Evolutionary conservation across 495 filamentous ascomycete species (phyloP), one percentile per base, ranked within the genome.

Genomic region (Hyphodiscus hymeniophilus): DNA sequence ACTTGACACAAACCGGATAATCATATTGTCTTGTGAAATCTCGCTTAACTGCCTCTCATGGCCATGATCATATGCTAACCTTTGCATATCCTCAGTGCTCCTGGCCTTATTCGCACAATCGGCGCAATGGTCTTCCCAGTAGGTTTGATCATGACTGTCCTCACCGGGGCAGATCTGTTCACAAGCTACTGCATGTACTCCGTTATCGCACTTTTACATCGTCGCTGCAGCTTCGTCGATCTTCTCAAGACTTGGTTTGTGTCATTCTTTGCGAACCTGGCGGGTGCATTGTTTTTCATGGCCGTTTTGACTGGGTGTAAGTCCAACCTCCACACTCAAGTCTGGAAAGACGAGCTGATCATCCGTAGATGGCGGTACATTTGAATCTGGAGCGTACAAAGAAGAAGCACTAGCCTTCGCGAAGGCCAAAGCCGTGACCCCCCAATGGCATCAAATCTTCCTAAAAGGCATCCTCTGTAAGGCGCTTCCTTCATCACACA

Each of bases 101-200:
- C 73, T 0, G 78, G 80, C 1, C 59, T 82, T 36, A 73, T 84
- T 34, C 69, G 75, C 10, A 76, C 71, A 1, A 67, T 80, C 41
- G 60, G 66, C 20, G 73, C 74, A 1, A 49, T 79, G 34, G 66
- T 81, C 20, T 82, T 82, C 48, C 78, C 76, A 1, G 70, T 76
- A 36, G 78, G 77, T 2, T 61, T 81, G 57, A 67, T 70, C 28
- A 72, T 80, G 67, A 77, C 80, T 39, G 67, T 82, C 24, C 55
- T 81, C n/a, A 77, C 71, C 1, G 75, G 77, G 1, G 68, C 72
- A 1, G 79, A 82, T 53, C 68, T 81, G 8, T 80, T 73, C 45
- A 82, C 78, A 3, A 71, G 74, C 4, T 75, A 72, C 18, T 74
- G 76, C 50, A 75, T 82, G 72, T 79, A 69, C 39, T 80, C 75